phyloP scores from a whole-genome alignment of 169 alveolate genomes.

The Ichthyophthirius multifiliis region DNA sequence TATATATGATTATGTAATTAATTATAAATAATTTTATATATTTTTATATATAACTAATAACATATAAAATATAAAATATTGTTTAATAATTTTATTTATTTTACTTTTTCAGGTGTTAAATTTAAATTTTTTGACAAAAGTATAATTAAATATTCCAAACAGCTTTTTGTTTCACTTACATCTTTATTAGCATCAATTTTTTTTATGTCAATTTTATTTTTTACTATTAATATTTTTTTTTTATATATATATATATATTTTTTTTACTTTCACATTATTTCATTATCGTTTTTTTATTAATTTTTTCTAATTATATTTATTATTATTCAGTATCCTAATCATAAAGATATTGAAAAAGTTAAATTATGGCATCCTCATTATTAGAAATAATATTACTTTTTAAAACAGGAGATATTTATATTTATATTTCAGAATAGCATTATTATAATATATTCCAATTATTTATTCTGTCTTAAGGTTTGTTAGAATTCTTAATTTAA shows the following conservation, averaged over 20 bases:
- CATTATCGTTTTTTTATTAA: neutral
- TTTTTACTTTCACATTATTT: constrained; percentile 1
- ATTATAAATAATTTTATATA: too few species aligned
- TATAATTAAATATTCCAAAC: constrained; percentile 78
- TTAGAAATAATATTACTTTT: constrained; percentile 55
- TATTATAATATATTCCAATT: constrained; percentile 60
- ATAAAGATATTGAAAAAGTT: constrained; percentile 32
- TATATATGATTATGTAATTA: too few species aligned
- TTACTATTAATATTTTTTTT: constrained; percentile 17
- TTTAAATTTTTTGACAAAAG: constrained; percentile 68
- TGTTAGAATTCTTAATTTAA: constrained; percentile 26
- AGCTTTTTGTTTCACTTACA: constrained; percentile 61
- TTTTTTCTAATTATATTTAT: neutral
- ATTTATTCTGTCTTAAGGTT: constrained; percentile 54
- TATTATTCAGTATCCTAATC: neutral
- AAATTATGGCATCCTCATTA: constrained; percentile 54
- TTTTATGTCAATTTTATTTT: constrained; percentile 22
- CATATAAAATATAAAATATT: neutral
- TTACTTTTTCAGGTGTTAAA: constrained; percentile 74
- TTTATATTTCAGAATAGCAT: constrained; percentile 31
- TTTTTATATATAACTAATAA: too few species aligned
- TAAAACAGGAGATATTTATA: constrained; percentile 45
- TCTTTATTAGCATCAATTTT: constrained; percentile 51
- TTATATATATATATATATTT: too few species aligned
- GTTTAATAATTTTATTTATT: neutral